Evolutionary conservation across 2,329 filamentous ascomycete species (phyloP), one percentile per base, ranked within the genome.

Genomic region (Neonectria faginata): DNA sequence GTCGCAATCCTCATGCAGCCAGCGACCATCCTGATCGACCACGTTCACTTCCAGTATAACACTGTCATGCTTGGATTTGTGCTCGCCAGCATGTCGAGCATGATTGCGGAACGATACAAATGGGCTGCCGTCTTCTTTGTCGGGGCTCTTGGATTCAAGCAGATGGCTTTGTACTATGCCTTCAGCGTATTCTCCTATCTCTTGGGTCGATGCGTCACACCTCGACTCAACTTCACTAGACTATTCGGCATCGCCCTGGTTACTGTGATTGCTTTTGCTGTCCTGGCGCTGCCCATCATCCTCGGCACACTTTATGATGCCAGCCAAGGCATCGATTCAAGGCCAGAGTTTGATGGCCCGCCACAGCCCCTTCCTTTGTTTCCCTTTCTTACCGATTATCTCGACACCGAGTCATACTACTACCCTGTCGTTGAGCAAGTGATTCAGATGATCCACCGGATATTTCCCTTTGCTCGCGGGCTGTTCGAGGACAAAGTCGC

Each of bases 401-500:
- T 93, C 27, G 85, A 93, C 70, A 84, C 85, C 18, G 83, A 89
- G 4, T 88, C 92, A 2, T 85, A 87, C 75, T 90, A 93, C 74
- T 96, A 93, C 74, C 90, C 93, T 0, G 78, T 92, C 12, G 75
- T 94, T 5, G 88, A 96, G 74, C 94, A 97, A 77, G 74, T 97
- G 39, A 84, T 90, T 0, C 97, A 99, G 79, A 88, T 94, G 72
- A 81, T 97, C 11, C 93, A 97, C 77, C 91, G 96, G n/a, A 87
- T 98, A 62, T 98, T 99, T 74, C 96, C 97, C 1, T 97, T 99
- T 76, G 89, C 94, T 1, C 89, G 96, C n/a, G 96, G 96, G 3
- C 82, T 99, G 7, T 99, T 98, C 74, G 97, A 99, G 80, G 96
- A 98, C 82, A 99, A 99, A 80, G 97, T 99, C 20, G 96, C 96